A percentile compares a stretch with the other conserved stretches of the same genome.
phyloP scores from a whole-genome alignment of 106 monocot genomes.

The Alisma plantagoaquatica region DNA sequence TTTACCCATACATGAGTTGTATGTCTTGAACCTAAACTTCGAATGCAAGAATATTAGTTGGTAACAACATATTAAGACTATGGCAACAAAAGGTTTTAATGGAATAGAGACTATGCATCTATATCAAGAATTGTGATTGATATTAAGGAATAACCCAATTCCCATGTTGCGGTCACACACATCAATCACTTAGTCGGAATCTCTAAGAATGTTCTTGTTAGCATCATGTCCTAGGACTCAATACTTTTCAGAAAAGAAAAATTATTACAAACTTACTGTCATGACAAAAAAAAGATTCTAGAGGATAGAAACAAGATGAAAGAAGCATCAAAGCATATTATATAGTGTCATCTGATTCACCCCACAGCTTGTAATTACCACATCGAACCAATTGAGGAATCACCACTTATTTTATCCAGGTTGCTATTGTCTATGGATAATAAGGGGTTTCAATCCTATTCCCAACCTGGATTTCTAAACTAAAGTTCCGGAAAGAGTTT shows the following conservation, averaged over 20 bases:
- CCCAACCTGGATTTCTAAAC: not conserved
- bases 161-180: not conserved
- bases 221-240: not conserved
- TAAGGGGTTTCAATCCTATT: not conserved
- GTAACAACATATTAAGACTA: no score
- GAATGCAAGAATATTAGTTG: no score
- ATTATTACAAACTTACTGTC: no score
- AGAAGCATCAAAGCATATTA: no score
- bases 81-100: no score
- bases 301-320: no score
- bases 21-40: no score
- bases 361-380: not conserved
- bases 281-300: no score
- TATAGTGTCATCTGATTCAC: no score
- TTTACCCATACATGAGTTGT: no score
- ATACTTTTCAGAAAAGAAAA: no score
- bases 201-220: not conserved
- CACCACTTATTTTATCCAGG: not conserved
- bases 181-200: not conserved
- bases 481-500: not conserved
- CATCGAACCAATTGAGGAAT: not conserved
- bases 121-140: slow-evolving; percentile 1
- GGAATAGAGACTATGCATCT: no score
- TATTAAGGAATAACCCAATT: not conserved
- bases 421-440: not conserved